A percentile compares a stretch with the other conserved stretches of the same genome.
These are phyloP conservation scores for Phytophthora multivora DNA, from an alignment of 352 stramenopile genomes.

Conservation along the genomic window DNA sequence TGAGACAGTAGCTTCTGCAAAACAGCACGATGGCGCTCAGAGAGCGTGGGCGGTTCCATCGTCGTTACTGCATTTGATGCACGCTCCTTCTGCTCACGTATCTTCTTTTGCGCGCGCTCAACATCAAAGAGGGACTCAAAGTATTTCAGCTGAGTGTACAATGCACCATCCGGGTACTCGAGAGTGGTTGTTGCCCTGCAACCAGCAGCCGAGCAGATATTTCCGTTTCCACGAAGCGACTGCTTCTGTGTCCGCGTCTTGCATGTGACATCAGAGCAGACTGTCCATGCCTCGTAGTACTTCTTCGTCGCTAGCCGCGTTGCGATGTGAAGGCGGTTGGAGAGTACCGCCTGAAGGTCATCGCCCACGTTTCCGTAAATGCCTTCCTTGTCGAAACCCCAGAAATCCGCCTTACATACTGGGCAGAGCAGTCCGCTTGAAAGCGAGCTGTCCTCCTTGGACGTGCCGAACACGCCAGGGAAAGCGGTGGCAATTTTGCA, in stretches of 20 bases:
- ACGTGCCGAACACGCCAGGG: slow-evolving; percentile 68
- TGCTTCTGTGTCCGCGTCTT: slow-evolving; percentile 95
- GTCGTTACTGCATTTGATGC: slow-evolving; percentile 27
- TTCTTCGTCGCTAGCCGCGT: slow-evolving; percentile 79
- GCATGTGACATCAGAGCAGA: slow-evolving; percentile 96
- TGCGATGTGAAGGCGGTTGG: slow-evolving; percentile 82
- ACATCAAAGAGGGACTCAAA: slow-evolving; percentile 96
- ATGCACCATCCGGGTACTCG: slow-evolving; percentile 88
- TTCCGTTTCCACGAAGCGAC: slow-evolving; percentile 92
- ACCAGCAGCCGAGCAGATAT: slow-evolving; percentile 90
- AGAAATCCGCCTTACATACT: slow-evolving; percentile 80
- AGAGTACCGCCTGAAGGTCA: slow-evolving; percentile 76
- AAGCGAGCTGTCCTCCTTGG: slow-evolving; percentile 32
- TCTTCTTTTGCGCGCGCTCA: slow-evolving; percentile 86
- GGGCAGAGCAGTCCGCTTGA: slow-evolving; percentile 71
- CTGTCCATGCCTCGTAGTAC: slow-evolving; percentile 91
- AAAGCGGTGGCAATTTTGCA: slow-evolving; percentile 77
- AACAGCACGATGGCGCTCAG: slow-evolving; percentile 72
- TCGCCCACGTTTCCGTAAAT: slow-evolving; percentile 76
- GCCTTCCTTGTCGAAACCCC: slow-evolving; percentile 80
- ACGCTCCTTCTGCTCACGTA: slow-evolving; percentile 68
- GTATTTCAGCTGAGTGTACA: slow-evolving; percentile 98
- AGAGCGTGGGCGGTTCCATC: slow-evolving; percentile 52
- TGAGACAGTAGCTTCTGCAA: slow-evolving; percentile 81
- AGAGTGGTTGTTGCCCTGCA: slow-evolving; percentile 92